Evolutionary conservation across 2,329 filamentous ascomycete genomes (phyloP), one percentile per base, ranked within the genome.

Genomic region (Colletotrichum sp.): DNA sequence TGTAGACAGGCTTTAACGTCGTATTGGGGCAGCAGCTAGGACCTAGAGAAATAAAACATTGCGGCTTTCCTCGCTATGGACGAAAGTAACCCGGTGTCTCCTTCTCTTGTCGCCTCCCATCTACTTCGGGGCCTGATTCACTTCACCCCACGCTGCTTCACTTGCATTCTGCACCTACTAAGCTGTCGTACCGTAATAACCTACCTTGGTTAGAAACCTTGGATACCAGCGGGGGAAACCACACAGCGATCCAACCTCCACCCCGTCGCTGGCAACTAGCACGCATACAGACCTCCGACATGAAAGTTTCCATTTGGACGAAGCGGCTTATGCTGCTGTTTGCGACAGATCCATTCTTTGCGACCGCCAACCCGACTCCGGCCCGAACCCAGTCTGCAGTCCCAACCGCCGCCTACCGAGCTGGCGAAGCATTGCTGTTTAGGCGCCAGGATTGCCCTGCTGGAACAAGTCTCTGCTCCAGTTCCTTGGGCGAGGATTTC

Each of bases 381-480:
- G 68, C 64, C 24, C 57, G n/a, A 16, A 72, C 63, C 55, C 39
- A 48, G n/a, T 12, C 26, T 16, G 24, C 52, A 24, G 39, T n/a
- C n/a, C 55, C 48, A 24, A 30, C 71, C 13, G 24, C 66, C 12
- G 60, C 72, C 13, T 75, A 75, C 26, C 28, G 48, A n/a, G 30
- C 55, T 26, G 71, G 60, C 24, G 72, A 36, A 34, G 28, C 39
- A 13, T 43, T 43, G 18, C 39, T 78, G 59, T 55, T 74, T 24
- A 75, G 65, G 18, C 76, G 78, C 74, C 80, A 82, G 71, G 80
- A 79, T 28, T 91, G 90, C 75, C 87, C 89, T 9, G 82, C 84
- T 66, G 85, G 89, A 79, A 90, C 87, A 75, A 90, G 86, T 80
- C 88, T 86, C 74, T 92, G 90, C 81, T 86, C 88, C 24, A 80